Conservation (phyloP, 2,329 filamentous ascomycete genomes). For the Penicillium hordei region DNA sequence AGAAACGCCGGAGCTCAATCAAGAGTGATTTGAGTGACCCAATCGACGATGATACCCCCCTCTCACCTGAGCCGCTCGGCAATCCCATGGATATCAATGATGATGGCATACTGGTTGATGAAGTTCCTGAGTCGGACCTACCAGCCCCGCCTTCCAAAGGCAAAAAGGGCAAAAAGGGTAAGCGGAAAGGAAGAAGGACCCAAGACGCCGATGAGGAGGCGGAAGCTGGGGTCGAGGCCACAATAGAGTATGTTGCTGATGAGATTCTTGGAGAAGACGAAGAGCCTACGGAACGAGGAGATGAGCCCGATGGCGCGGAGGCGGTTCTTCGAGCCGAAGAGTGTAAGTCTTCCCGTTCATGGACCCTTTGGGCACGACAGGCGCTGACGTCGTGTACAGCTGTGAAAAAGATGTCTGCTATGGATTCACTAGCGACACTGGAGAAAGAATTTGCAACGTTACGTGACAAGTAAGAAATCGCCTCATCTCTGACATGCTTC, state of each 20-base stretch:
- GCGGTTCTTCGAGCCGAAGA: slow-evolving; percentile 52
- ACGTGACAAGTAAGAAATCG: slow-evolving; percentile 58
- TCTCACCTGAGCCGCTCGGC: slow-evolving; percentile 39
- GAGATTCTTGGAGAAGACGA: slow-evolving; percentile 53
- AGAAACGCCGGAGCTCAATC: slow-evolving; percentile 44
- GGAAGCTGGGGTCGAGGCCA: slow-evolving; percentile 41
- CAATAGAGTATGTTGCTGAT: slow-evolving; percentile 45
- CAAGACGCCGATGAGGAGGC: slow-evolving; percentile 41
- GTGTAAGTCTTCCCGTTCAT: slow-evolving; percentile 37
- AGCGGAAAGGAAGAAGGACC: slow-evolving; percentile 46
- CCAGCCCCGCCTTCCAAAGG: slow-evolving; percentile 33
- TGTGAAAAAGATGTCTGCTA: slow-evolving; percentile 73
- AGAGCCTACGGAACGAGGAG: slow-evolving; percentile 48
- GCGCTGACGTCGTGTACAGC: slow-evolving; percentile 52
- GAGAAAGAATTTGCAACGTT: slow-evolving; percentile 88
- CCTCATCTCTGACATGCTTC: not conserved
- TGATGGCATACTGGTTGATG: slow-evolving; percentile 34
- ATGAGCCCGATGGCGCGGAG: slow-evolving; percentile 48
- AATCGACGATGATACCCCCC: slow-evolving; percentile 32
- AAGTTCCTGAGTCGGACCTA: slow-evolving; percentile 34
- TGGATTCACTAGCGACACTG: slow-evolving; percentile 74
- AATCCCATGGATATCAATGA: slow-evolving; percentile 32
- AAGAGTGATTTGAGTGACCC: slow-evolving; percentile 40
- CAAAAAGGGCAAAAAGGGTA: slow-evolving; percentile 48
- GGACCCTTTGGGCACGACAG: not conserved